Conservation (phyloP, 805 yeast species). For the Saccharomycopsis schoenii region DNA sequence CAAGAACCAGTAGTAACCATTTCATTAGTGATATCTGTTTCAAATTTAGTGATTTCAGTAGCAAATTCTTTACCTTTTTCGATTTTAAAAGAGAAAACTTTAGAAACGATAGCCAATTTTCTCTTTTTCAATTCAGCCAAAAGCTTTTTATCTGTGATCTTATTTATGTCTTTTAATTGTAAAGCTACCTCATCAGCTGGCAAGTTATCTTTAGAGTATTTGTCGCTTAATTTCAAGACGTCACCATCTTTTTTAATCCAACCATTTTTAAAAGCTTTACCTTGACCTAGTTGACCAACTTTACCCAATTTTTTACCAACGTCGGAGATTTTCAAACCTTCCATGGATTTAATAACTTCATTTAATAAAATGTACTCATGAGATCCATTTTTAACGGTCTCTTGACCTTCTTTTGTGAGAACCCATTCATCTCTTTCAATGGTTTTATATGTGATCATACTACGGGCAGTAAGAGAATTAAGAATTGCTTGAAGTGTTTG, state of each 20-base stretch:
- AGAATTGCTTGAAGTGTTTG: conserved; percentile 71
- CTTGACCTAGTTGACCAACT: conserved; percentile 88
- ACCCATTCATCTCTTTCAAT: conserved; percentile 69
- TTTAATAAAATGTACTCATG: conserved; percentile 78
- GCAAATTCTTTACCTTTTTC: conserved; percentile 80
- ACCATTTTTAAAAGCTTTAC: conserved; percentile 93
- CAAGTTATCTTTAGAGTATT: conserved; percentile 35
- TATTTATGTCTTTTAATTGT: conserved; percentile 55
- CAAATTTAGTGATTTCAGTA: conserved; percentile 65
- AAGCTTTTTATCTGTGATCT: conserved; percentile 51
- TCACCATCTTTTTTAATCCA: conserved; percentile 91
- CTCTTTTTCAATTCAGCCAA: conserved; percentile 87
- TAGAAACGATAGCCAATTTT: conserved; percentile 65
- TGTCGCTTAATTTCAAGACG: conserved; percentile 47
- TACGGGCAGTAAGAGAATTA: conserved; percentile 74
- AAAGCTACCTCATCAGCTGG: conserved; percentile 62
- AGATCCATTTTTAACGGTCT: conserved; percentile 71
- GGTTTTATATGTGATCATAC: conserved; percentile 65
- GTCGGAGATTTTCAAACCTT: conserved; percentile 75
- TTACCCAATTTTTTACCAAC: conserved; percentile 64
- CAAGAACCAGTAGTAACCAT: conserved; percentile 80
- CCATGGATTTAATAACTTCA: conserved; percentile 64
- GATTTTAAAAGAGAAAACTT: conserved; percentile 65
- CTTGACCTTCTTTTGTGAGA: conserved; percentile 73
- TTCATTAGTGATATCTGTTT: conserved; percentile 91